These are phyloP conservation scores for Hamamelis virginiana DNA, from an alignment of 164 flowering plant species.

Conservation along the genomic window DNA sequence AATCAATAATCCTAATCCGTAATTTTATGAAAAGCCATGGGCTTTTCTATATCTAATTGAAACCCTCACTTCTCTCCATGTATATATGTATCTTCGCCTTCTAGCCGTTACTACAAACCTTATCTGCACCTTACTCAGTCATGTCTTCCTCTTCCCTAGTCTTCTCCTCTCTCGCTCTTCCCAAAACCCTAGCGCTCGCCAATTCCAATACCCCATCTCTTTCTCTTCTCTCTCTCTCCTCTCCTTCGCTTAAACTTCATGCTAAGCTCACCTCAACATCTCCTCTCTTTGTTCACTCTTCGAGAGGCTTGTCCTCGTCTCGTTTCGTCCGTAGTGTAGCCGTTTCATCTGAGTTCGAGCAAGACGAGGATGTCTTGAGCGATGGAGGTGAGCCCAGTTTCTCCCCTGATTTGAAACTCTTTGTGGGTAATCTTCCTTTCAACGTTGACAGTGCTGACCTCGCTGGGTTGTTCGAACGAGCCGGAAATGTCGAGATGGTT, in stretches of 20 bases:
- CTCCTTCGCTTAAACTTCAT: conserved; percentile 13
- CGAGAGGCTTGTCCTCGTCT: conserved; percentile 20
- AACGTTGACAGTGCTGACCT: conserved; percentile 67
- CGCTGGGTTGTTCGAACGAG: conserved; percentile 61
- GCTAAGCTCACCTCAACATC: conserved; percentile 28
- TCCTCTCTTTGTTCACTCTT: conserved; percentile 15
- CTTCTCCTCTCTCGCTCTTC: conserved; percentile 40
- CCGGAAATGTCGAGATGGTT: conserved; percentile 89
- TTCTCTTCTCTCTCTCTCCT: conserved; percentile 14
- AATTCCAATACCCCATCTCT: conserved; percentile 24
- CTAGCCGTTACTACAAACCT: neutral
- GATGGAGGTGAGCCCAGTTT: conserved; percentile 28
- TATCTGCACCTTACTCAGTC: conserved; percentile 4
- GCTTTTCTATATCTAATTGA: neutral
- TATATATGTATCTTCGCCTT: neutral
- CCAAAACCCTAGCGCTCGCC: conserved; percentile 38
- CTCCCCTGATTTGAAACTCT: conserved; percentile 63
- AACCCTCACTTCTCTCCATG: too few relatives aligned
- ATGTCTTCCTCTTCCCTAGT: conserved; percentile 46
- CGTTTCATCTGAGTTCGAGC: conserved; percentile 41
- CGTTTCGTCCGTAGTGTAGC: conserved; percentile 49
- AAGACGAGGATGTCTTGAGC: conserved; percentile 42
- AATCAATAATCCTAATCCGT: neutral
- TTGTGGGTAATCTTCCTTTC: conserved; percentile 79
- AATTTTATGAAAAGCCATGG: neutral